Base-by-base conservation (phyloP, 352 stramenopile species). In the Globisporangium ultimum region DNA sequence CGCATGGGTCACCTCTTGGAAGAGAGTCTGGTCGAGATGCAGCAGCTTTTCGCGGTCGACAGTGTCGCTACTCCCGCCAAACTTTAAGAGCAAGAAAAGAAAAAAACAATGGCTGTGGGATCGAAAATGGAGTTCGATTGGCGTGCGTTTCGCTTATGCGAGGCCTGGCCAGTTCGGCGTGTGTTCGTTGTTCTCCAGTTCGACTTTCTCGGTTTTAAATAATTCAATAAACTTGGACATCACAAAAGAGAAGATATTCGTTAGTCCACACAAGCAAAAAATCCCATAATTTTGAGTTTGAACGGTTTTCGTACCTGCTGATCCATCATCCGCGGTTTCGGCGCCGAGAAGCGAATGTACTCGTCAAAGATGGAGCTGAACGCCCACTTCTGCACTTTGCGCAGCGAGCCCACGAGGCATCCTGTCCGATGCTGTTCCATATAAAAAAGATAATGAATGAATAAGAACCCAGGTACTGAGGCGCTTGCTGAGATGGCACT, bases 311-410 rank as follows among this genome's bases (percentile, higher is more conserved):
- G 13, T 48, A 93, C 81, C 71, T 93, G 82, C 60, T 96, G 84
- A 71, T 94, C 84, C 80, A 91, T 91, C 76, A 96, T 91, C 32
- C 87, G 81, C 10, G 82, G 80, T 60, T 96, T 96, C 11, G 87
- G 87, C 6, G 76, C 71, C 6, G 87, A 93, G 60, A 93, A 93
- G 46, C 84, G 80, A 42, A 92, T 89, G 71, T 94, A 94, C 63
- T 94, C 84, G 64, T 92, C 79, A 48, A 92, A 89, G 47, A 90
- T 90, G 36, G 80, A 90, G 62, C 80, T 89, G 56, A 90, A 89
- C 17, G 78, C 82, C 84, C 84, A 94, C 56, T 80, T 77, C 68
- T 91, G 82, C 40, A 94, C 80, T 49, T 92, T 92, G 24, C 84
- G 78, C 59, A 94, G 49, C 38, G 80, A 90, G 24, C 84, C 84